Base-by-base conservation (phyloP, 2,329 filamentous ascomycete species). In the Alternaria sp. region DNA sequence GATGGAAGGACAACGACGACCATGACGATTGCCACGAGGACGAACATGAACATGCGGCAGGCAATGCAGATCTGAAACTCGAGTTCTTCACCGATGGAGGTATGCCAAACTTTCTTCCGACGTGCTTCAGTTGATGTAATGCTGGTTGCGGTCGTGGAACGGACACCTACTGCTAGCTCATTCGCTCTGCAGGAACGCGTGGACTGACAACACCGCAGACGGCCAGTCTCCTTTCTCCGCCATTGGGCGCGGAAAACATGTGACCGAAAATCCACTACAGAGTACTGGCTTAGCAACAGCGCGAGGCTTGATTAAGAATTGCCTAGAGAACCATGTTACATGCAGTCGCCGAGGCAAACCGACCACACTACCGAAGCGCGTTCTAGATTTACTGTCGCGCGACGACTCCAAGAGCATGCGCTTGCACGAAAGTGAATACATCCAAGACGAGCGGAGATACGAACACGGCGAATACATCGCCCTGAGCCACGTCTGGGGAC, bases 21-120 rank as follows among this genome's bases (percentile, higher is more conserved):
- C 61, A 61, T 28, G 63, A 71, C 49, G 70, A 71, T 12, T 62
- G 56, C 52, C 70, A 68, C 45, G 63, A 65, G 28, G 65, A 73
- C 40, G 68, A 70, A 50, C 68, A 70, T 25, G 70, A 70, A 19
- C 67, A 69, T 47, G 59, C 68, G 3, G 43, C 66, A 21, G 68
- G 67, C 45, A 75, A 75, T 65, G 74, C 77, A 46, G 76, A 79
- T 54, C 68, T 79, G 50, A 79, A 77, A 44, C 67, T 79, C 1
- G 77, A 79, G 54, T 76, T 77, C 59, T 79, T 75, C 49, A 77
- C 76, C 60, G 76, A 78, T 61, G 67, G 70, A 75, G 74, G 77
- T 78, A 76, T 21, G 74, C 57, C 10, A n/a, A 28, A 26, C 3
- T 51, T 19, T 23, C 46, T 19, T 47, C 26, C n/a, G 12, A 30